phyloP scores from a whole-genome alignment of 1,284 basidiomycete genomes.

The Chalciporus sp. region DNA sequence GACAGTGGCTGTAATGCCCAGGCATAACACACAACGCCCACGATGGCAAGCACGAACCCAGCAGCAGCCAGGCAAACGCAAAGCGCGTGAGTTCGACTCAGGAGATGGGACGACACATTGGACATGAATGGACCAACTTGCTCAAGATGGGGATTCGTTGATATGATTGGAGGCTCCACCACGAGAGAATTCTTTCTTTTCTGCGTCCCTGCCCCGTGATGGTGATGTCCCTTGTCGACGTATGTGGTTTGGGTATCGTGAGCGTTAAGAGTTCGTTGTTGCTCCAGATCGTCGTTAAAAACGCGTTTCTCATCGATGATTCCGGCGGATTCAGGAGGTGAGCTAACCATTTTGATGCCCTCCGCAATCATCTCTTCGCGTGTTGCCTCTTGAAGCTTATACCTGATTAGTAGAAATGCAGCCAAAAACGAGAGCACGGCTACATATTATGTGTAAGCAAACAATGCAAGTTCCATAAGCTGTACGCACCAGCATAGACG shows the following conservation, averaged over 20 bases:
- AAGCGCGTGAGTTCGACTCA: conserved; percentile 50
- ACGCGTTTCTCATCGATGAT: conserved; percentile 20
- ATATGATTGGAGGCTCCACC: conserved; percentile 34
- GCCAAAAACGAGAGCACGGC: conserved; percentile 61
- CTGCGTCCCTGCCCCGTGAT: background rate
- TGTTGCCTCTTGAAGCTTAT: conserved; percentile 54
- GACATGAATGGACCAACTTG: conserved; percentile 42
- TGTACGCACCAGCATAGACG: conserved; percentile 49
- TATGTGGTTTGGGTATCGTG: background rate
- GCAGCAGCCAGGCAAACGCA: conserved; percentile 49
- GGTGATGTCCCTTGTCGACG: background rate
- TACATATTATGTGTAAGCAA: conserved; percentile 13
- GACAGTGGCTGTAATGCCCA: conserved; percentile 49
- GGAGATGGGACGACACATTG: conserved; percentile 43
- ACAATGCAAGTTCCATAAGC: background rate
- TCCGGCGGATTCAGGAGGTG: conserved; percentile 15
- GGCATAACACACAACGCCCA: conserved; percentile 52
- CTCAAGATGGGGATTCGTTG: conserved; percentile 47
- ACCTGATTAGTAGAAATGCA: conserved; percentile 58
- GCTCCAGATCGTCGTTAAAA: background rate
- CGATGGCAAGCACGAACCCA: conserved; percentile 54
- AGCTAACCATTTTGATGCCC: conserved; percentile 22
- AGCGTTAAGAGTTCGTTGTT: background rate
- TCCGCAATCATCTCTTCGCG: conserved; percentile 40
- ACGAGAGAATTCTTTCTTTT: conserved; percentile 1